These are phyloP conservation scores for Phytopythium delawarense DNA, from an alignment of 352 stramenopile species.

Conservation along the genomic window DNA sequence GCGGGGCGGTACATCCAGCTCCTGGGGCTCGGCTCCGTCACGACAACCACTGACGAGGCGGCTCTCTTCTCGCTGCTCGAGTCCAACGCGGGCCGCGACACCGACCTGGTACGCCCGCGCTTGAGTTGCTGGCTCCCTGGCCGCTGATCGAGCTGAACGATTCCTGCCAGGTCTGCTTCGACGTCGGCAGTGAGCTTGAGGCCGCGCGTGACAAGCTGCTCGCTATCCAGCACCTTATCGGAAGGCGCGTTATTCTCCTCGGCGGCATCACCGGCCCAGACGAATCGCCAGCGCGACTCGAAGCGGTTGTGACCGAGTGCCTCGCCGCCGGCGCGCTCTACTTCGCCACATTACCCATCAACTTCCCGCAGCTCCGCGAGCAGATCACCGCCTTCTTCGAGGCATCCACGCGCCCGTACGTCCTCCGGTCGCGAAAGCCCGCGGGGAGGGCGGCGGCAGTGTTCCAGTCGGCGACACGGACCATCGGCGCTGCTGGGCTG, in stretches of 20 bases:
- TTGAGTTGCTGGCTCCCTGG: not conserved
- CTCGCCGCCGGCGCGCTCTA: conserved; percentile 46
- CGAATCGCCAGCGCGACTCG: conserved; percentile 24
- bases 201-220: conserved; percentile 35
- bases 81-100: conserved; percentile 24
- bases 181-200: conserved; percentile 48
- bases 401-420: conserved; percentile 41
- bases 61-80: conserved; percentile 33
- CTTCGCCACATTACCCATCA: conserved; percentile 52
- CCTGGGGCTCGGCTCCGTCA: conserved; percentile 52
- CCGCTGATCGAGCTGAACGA: not conserved
- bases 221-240: conserved; percentile 29
- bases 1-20: conserved; percentile 71
- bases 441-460: conserved; percentile 11
- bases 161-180: conserved; percentile 46
- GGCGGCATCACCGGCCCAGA: conserved; percentile 18
- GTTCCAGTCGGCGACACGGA: conserved; percentile 20
- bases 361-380: conserved; percentile 56
- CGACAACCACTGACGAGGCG: conserved; percentile 25
- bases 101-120: conserved; percentile 38
- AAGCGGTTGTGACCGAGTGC: conserved; percentile 40
- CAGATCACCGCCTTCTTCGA: conserved; percentile 55
- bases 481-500: conserved; percentile 37
- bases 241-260: conserved; percentile 49
- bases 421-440: conserved; percentile 48